These are phyloP conservation scores for Tritrichomonas musculus DNA, from an alignment of 208 protist genomes.

Conservation along the genomic window DNA sequence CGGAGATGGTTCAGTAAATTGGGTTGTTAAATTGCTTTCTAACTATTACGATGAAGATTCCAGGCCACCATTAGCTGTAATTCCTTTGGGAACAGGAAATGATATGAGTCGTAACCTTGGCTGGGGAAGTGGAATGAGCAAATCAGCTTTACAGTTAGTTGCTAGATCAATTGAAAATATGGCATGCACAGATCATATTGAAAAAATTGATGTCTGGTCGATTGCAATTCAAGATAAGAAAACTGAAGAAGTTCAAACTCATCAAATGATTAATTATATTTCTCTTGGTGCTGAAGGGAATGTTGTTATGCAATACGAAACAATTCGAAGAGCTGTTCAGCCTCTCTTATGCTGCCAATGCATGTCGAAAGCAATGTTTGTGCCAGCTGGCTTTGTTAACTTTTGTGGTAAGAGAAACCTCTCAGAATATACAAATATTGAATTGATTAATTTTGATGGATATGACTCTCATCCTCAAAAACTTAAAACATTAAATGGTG, in stretches of 20 bases:
- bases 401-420: not conserved
- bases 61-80: not conserved
- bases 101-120: not conserved
- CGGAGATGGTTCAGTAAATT: not conserved
- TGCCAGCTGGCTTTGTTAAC: not conserved
- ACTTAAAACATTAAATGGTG: not conserved
- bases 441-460: not conserved
- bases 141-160: not conserved
- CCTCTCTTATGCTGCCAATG: constrained; percentile 1
- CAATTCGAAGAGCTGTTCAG: not conserved
- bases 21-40: not conserved
- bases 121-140: not conserved
- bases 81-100: constrained; percentile 7
- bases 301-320: not conserved
- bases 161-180: not conserved
- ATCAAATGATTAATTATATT: constrained; percentile 26
- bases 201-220: not conserved
- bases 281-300: not conserved
- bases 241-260: not conserved
- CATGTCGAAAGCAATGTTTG: not conserved
- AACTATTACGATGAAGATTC: not conserved
- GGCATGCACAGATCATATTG: not conserved
- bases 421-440: not conserved
- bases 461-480: not conserved
- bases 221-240: not conserved